A percentile compares a stretch with the other conserved stretches of the same genome.
phyloP scores from a whole-genome alignment of 2,329 filamentous ascomycete species.

The Cadophora sp. region DNA sequence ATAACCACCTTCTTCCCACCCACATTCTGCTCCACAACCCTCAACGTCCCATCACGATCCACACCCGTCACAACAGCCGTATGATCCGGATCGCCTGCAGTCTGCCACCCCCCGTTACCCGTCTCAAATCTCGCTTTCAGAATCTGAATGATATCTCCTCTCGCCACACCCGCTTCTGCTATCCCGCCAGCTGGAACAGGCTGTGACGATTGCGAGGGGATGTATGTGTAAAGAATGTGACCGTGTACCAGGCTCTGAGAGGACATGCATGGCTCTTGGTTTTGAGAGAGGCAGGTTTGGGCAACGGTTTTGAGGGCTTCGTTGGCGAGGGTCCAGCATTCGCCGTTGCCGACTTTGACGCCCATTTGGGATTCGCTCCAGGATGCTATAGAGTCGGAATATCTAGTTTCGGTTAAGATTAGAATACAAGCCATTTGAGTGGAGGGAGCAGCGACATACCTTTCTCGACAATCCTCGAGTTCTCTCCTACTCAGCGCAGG shows the following conservation, averaged over 20 bases:
- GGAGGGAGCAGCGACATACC: constrained; percentile 21
- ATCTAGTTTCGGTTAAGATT: constrained; percentile 30
- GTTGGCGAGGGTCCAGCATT: constrained; percentile 48
- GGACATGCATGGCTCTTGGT: constrained; percentile 43
- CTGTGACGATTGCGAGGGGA: constrained; percentile 31
- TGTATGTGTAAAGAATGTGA: constrained; percentile 42
- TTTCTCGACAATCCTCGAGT: constrained; percentile 33
- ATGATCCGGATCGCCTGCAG: constrained; percentile 45
- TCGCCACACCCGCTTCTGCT: constrained; percentile 38
- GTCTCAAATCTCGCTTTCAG: constrained; percentile 41
- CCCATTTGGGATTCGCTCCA: constrained; percentile 44
- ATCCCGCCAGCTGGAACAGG: constrained; percentile 37
- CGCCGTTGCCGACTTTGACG: constrained; percentile 46
- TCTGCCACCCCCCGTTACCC: constrained; percentile 37
- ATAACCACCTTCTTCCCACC: constrained; percentile 43
- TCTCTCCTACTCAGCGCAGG: constrained; percentile 31
- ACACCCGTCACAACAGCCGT: constrained; percentile 44
- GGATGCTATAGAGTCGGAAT: constrained; percentile 42
- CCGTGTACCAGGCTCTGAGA: constrained; percentile 45
- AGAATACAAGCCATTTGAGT: background rate
- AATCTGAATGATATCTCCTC: constrained; percentile 48
- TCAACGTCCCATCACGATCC: constrained; percentile 37
- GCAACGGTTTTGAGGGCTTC: constrained; percentile 42
- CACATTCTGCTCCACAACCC: constrained; percentile 45
- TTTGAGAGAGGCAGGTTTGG: constrained; percentile 29